Conservation (phyloP, 2,329 filamentous ascomycete species). For the Xylariaceae sp. region DNA sequence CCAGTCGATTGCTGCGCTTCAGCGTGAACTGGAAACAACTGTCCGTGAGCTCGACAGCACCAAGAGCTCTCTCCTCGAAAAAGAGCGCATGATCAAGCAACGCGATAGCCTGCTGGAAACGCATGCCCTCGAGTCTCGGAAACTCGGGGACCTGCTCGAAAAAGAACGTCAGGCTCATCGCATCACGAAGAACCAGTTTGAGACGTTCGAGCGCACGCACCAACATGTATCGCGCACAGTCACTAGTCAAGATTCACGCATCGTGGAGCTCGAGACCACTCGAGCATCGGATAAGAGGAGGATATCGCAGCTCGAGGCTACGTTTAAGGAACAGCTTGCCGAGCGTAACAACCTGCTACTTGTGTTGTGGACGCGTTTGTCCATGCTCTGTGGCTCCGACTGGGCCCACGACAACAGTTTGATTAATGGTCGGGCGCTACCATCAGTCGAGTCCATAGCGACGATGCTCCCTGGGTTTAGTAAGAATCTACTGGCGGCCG, state of each 20-base stretch:
- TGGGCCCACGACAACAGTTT: slow-evolving; percentile 89
- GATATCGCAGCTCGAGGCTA: slow-evolving; percentile 69
- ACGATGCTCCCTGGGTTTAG: slow-evolving; percentile 84
- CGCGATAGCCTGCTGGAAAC: slow-evolving; percentile 85
- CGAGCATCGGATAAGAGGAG: slow-evolving; percentile 74
- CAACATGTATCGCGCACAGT: slow-evolving; percentile 83
- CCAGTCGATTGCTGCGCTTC: slow-evolving; percentile 78
- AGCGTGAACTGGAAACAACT: slow-evolving; percentile 81
- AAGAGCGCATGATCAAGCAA: slow-evolving; percentile 83
- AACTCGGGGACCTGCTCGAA: slow-evolving; percentile 81
- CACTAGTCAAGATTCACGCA: slow-evolving; percentile 76
- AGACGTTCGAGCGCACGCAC: slow-evolving; percentile 82
- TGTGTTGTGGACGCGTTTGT: slow-evolving; percentile 84
- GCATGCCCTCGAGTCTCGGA: slow-evolving; percentile 79
- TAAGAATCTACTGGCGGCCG: slow-evolving; percentile 79
- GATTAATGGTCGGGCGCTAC: slow-evolving; percentile 78
- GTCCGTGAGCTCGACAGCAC: slow-evolving; percentile 76
- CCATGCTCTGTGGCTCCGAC: slow-evolving; percentile 79
- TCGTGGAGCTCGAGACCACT: slow-evolving; percentile 79
- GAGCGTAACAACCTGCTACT: slow-evolving; percentile 88
- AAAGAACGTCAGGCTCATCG: slow-evolving; percentile 83
- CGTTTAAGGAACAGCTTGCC: slow-evolving; percentile 78
- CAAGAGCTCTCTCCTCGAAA: slow-evolving; percentile 77
- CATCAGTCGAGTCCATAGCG: slow-evolving; percentile 78
- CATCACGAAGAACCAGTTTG: slow-evolving; percentile 81